Base-by-base conservation (phyloP, 1,284 basidiomycete genomes). In the Malassezia restricta region DNA sequence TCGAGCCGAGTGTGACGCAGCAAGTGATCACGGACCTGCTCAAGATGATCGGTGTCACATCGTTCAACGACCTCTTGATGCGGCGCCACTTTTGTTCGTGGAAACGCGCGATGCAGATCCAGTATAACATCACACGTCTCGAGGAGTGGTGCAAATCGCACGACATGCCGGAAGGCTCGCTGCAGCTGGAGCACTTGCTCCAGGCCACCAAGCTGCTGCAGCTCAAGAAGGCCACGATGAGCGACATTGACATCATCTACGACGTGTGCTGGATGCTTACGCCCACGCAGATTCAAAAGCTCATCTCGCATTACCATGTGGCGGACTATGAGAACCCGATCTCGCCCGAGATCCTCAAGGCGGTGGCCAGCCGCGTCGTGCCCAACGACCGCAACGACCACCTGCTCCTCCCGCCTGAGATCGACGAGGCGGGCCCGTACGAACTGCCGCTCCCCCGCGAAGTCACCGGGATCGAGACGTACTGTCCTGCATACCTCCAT, bases 191-290 rank as follows among this genome's bases (percentile, higher is more conserved):
- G 76, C 92, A 98, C 75, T 81, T 99, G 75, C 94, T 96, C 87
- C 94, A 99, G 76, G 92, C 94, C 39, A 96, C 94, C 66, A 99
- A 99, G 76, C 77, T 99, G 52, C 77, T 99, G 24, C 94, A 99
- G 74, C 79, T 99, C 66, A 99, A 98, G 79, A 99, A 99, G 81
- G 92, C 86, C 53, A 59, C 70, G 24, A 53, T 74, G 57, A 62
- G 63, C 50, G 68, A 96, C 74, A 94, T 96, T 61, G 90, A 98
- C 75, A 96, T 98, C 66, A 92, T 96, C 66, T 98, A 95, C 59
- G 75, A 94, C 73, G 92, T 98, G 50, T 98, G 91, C 79, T 98
- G 94, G 94, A 98, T 99, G 84, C 79, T 99, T 48, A 96, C 90
- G 55, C 94, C 94, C 0, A 92, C 92, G 73, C 94, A 99, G 75